Evolutionary conservation across 2,329 filamentous ascomycete genomes (phyloP), one percentile per base, ranked within the genome.

Genomic region (Colletotrichum lini): DNA sequence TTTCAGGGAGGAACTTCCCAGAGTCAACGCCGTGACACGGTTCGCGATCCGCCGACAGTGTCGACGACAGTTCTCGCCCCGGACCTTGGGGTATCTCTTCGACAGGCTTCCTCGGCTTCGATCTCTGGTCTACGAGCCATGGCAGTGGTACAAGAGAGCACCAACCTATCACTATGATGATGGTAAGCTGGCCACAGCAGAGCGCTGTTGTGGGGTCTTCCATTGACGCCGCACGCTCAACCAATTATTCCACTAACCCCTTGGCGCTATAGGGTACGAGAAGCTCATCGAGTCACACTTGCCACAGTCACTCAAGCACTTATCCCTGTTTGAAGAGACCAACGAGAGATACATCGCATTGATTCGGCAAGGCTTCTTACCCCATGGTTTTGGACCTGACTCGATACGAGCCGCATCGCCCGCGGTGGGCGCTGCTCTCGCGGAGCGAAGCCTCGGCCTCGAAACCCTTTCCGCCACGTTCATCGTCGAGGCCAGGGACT

Each of bases 11-110:
- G n/a, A 5, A 5, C 63, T 78, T 6, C 78, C 77, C 64, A 67
- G 21, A 54, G 76, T 81, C 42, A 16, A 76, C 4, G 76, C 66
- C 42, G 79, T 81, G 49, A 80, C 78, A 3, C 53, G 73, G 60
- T 71, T 82, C 45, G 68, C 80, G 35, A 74, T 82, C 21, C 78
- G 79, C 73, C 79, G 79, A 75, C 78, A 82, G 65, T 64, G 81
- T 57, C 77, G 81, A 21, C 78, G 78, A 73, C 0, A 6, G 35
- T 35, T 35, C 35, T 10, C 9, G 8, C 35, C 35, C 9, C 35
- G 9, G 9, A 10, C 2, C 9, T 53, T 80, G 8, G 9, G 35
- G 8, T 7, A 53, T 10, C 7, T 82, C 59, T 59, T 79, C 4
- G n/a, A 52, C 3, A 77, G 52, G 6, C 72, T 82, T 58, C 30